These are phyloP conservation scores for Eragrostis nindensis DNA, from an alignment of 176 grass and related monocot species.

Conservation along the genomic window DNA sequence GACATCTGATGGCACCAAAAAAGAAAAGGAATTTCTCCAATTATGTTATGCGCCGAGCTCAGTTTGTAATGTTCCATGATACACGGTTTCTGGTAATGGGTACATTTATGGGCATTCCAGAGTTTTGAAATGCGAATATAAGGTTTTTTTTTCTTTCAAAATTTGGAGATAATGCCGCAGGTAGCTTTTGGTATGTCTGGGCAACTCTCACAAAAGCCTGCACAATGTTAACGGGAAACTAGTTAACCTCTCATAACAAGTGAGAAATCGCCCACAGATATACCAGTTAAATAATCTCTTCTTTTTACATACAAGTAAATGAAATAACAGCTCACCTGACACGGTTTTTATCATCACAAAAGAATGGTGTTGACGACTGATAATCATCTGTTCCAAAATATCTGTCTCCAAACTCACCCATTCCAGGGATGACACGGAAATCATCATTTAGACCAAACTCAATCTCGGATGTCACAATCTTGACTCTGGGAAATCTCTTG, in stretches of 20 bases:
- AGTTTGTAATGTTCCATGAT: neutral
- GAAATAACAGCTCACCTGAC: conserved; percentile 51
- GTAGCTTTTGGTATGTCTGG: conserved; percentile 24
- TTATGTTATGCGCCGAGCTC: conserved; percentile 16
- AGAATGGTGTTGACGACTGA: conserved; percentile 59
- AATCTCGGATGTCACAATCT: conserved; percentile 98
- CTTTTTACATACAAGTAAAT: neutral
- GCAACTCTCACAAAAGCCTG: conserved; percentile 54
- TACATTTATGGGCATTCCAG: conserved; percentile 35
- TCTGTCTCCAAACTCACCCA: conserved; percentile 87
- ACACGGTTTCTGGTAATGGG: conserved; percentile 19
- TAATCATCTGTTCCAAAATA: conserved; percentile 88
- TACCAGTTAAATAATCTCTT: neutral
- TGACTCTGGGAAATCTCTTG: conserved; percentile 92
- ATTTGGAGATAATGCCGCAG: conserved; percentile 34
- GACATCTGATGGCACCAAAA: neutral
- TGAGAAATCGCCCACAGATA: neutral
- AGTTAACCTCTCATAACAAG: neutral
- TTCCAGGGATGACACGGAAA: conserved; percentile 82
- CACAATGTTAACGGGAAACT: neutral
- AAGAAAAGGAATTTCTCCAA: conserved; percentile 13
- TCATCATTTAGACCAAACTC: conserved; percentile 85
- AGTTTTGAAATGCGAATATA: conserved; percentile 30
- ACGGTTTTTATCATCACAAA: conserved; percentile 51
- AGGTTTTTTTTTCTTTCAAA: conserved; percentile 43